Base-by-base conservation (phyloP, 1,139 yeast genomes). In the Hyphopichia pseudoburtonii region DNA sequence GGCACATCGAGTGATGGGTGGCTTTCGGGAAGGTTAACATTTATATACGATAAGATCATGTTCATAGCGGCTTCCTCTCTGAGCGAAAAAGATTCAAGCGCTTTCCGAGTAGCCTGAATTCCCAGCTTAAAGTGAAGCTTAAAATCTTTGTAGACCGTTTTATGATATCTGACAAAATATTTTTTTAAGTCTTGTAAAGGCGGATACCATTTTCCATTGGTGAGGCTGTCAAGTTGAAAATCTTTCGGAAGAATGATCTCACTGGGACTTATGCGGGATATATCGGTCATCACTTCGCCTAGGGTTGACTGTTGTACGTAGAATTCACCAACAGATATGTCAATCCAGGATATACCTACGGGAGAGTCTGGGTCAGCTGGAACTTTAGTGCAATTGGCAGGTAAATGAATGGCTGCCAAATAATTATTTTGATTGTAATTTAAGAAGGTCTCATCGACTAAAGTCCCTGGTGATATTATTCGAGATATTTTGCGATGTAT, bases 391-490 rank as follows among this genome's bases (percentile, higher is more conserved):
- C 71, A 60, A 39, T 64, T 67, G 11, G 71, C 67, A 0, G 88
- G 86, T 33, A 85, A 68, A 5, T 77, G 72, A 10, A 90, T 66
- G 3, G 89, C 76, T 28, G 85, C 66, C 26, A 90, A 64, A 53
- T 72, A 89, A 51, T 89, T 88, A 47, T 86, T 85, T 36, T 76
- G 74, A 44, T 78, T 78, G 42, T 78, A 79, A 51, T 89, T 85
- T 48, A 92, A 66, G 45, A 90, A 84, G 1, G 86, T 79, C 50
- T 92, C 97, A 50, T 88, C 96, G 10, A 90, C 76, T 35, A 92
- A 73, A 0, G 97, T 92, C 1, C 99, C 98, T 0, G 97, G 97
- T 0, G 97, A 84, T 2, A 92, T 78, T 6, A 90, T 80, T 32
- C 97, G 69, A 4, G 89, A 76, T 0, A 94, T 78, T 28, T 85